Base-by-base conservation (phyloP, 495 filamentous ascomycete genomes). In the Schizothecium vesticola region DNA sequence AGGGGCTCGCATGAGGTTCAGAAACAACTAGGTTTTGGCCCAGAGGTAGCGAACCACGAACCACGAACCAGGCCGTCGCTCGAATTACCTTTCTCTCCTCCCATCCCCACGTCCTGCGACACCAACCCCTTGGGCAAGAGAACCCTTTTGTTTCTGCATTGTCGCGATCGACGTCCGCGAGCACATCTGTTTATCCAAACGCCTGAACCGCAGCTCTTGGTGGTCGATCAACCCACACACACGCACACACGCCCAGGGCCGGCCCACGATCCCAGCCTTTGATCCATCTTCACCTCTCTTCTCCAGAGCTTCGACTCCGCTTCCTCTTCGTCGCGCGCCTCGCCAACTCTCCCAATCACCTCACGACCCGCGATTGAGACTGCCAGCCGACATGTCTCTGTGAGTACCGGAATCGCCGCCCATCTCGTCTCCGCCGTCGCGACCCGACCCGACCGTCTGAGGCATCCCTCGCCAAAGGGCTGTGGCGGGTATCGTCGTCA, bases 101-200 rank as follows among this genome's bases (percentile, higher is more conserved):
- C 61, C 64, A 43, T 43, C 36, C 73, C 68, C 64, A 56, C 64
- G 69, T 75, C 67, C 75, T 78, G 76, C 76, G 72, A 78, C 73
- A 75, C 75, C 63, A 68, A 67, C 62, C 67, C 68, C 64, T 68
- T 70, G 67, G 67, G 63, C 67, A 65, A 69, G n/a, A 59, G 63
- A 59, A 71, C 65, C 29, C 19, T 66, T 73, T 72, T 67, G 70
- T 75, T 74, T 74, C 68, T 69, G 65, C 66, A 58, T 65, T 63
- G 56, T 68, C 67, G 63, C 71, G 64, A 74, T 72, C 74, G 67
- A 70, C 74, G 26, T 65, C 29, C 59, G 59, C 71, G 65, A 72
- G 59, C 65, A 58, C 36, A 61, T 64, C 67, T 64, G 65, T 68
- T 68, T 69, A 68, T 68, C 67, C 74, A 75, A 77, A 76, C 74